Base-by-base conservation (phyloP, 495 filamentous ascomycete genomes). In the Jackrogersella multiformis region DNA sequence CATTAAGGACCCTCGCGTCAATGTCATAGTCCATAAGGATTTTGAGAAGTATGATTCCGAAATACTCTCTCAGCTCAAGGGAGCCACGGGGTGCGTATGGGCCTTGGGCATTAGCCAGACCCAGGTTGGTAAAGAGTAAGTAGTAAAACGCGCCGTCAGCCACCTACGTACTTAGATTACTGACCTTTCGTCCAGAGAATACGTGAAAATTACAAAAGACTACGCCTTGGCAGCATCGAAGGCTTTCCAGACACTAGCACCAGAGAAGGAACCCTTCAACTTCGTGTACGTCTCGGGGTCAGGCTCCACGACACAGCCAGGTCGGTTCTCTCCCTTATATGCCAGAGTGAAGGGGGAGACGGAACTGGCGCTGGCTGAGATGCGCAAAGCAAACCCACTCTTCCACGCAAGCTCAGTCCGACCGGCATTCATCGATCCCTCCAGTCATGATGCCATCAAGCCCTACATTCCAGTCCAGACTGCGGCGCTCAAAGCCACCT, bases 221-320 rank as follows among this genome's bases (percentile, higher is more conserved):
- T 91, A 86, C 62, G 73, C 89, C 7, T 73, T 91, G 18, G 82
- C 82, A 1, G 86, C 87, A 16, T 88, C 88, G 2, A 74, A 83
- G 42, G 86, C 88, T 12, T 88, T 92, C 72, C 68, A 81, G n/a
- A 74, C 73, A 4, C 78, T 89, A 38, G 75, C 78, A 0, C 21
- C 63, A 2, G 64, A 69, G 13, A 61, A 70, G 13, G 72, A 82
- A 38, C 79, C 86, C 13, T 87, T 93, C 77, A 86, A 84, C 38
- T 92, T 92, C 68, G 79, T 92, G 68, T 88, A 88, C 70, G 84
- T 93, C 44, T 91, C 89, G 0, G 89, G 90, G 23, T 81, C 81
- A 57, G 84, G 85, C 28, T 76, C 81, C 0, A 85, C 81, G 21
- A 74, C 70, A 10, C 75, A 74, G 4, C 87, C 87, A 0, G 81